phyloP scores from a whole-genome alignment of 768 basidiomycete species.

The Dioszegia crocea region DNA sequence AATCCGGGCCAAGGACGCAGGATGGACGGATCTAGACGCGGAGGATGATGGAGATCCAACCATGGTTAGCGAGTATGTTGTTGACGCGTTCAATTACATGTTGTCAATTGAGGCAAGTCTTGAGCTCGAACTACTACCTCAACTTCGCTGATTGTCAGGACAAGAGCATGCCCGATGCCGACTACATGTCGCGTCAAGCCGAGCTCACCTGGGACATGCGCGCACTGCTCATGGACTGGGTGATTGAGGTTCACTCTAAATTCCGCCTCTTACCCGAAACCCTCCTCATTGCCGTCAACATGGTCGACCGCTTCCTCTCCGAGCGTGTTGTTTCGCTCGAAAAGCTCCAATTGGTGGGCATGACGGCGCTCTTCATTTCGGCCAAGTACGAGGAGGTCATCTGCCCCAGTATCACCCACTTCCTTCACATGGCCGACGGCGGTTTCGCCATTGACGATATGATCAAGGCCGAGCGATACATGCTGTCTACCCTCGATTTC shows the following conservation, averaged over 20 bases:
- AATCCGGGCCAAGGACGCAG: conserved; percentile 53
- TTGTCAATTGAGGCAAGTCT: conserved; percentile 70
- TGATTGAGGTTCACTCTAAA: conserved; percentile 81
- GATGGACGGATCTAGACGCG: conserved; percentile 86
- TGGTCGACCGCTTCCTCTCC: conserved; percentile 67
- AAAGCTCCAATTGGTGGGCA: conserved; percentile 86
- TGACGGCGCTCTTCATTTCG: conserved; percentile 79
- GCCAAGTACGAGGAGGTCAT: conserved; percentile 91
- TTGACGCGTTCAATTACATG: conserved; percentile 89
- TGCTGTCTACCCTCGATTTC: conserved; percentile 80
- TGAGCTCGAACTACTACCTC: neutral
- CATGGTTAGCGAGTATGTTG: conserved; percentile 96
- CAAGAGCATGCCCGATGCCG: conserved; percentile 71
- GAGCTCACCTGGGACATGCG: conserved; percentile 88
- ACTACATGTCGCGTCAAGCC: conserved; percentile 76
- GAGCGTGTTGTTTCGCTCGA: conserved; percentile 69
- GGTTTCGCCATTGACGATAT: conserved; percentile 75
- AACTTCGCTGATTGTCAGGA: conserved; percentile 53
- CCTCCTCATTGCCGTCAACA: conserved; percentile 80
- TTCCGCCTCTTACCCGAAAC: conserved; percentile 86
- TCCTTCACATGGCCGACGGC: conserved; percentile 72
- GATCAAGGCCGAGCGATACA: conserved; percentile 80
- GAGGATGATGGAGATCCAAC: conserved; percentile 90
- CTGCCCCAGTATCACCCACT: conserved; percentile 75
- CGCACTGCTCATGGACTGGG: conserved; percentile 83